Base-by-base conservation (phyloP, 352 stramenopile species). In the Globisporangium echinulatum region DNA sequence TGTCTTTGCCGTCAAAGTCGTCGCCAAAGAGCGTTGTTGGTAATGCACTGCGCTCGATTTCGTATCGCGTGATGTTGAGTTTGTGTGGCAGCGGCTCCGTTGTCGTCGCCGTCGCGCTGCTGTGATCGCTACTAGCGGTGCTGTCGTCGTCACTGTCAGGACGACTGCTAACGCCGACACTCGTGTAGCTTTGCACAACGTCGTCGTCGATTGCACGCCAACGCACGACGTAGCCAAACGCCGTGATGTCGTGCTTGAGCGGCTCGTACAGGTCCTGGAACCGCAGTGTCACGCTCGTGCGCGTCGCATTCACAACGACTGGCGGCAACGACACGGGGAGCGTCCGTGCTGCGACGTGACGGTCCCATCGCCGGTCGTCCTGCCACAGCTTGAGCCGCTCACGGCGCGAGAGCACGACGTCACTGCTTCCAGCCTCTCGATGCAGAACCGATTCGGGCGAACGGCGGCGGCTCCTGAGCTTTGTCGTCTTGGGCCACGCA, bases 361-460 rank as follows among this genome's bases (percentile, higher is more conserved):
- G 61, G 56, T 87, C 80, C 80, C 82, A 92, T 0, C 82, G 71
- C 43, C 78, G 81, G 61, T 90, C 82, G 40, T 91, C 78, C 33
- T 94, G 84, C 82, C 84, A 92, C 37, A 85, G 67, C 62, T 92
- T 90, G 47, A 91, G 78, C 0, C 84, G 73, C 50, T 94, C 78
- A 49, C 82, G 82, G 19, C 84, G 75, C 13, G 82, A 89, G 54
- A 90, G 58, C 62, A 50, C 15, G 51, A 70, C 46, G 51, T 74
- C 69, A 13, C 61, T 64, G 25, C 25, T 25, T 25, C 25, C 25
- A 25, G 25, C 2, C 25, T 25, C 25, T 25, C 25, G 25, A 25
- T 25, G 25, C 25, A 25, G 25, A 25, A 25, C 0, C 25, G 25
- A 25, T 1, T 25, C 25, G 25, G 25, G 25, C 25, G 25, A 25